A percentile compares a stretch with the other conserved stretches of the same genome.
These are phyloP conservation scores for Echinosophora koreensis DNA, from an alignment of 306 rosid species.

Conservation along the genomic window DNA sequence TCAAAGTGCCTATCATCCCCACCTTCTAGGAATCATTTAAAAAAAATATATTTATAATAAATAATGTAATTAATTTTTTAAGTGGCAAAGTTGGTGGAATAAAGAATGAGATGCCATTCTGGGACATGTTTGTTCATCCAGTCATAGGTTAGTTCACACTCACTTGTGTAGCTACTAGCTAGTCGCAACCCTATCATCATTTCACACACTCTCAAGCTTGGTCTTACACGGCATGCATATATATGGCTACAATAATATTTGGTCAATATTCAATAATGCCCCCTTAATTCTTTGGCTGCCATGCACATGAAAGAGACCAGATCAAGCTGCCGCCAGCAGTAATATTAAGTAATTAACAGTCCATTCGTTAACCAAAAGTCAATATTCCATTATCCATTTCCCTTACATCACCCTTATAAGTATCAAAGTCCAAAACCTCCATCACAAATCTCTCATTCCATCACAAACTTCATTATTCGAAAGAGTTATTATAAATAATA, in stretches of 20 bases:
- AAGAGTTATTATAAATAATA: not conserved
- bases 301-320: not conserved
- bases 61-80: too few species aligned
- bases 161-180: too few species aligned
- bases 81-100: too few species aligned
- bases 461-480: not conserved
- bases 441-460: not conserved
- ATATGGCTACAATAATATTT: too few species aligned
- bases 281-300: not conserved
- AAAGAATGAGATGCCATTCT: too few species aligned
- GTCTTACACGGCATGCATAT: conserved; percentile 4
- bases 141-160: too few species aligned
- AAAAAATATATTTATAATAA: too few species aligned
- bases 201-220: too few species aligned
- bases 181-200: too few species aligned
- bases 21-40: too few species aligned
- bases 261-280: conserved; percentile 9
- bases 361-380: not conserved
- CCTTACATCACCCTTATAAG: not conserved
- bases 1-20: too few species aligned
- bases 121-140: too few species aligned
- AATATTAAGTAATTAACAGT: not conserved
- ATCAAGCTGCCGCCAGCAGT: not conserved
- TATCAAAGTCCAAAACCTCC: not conserved
- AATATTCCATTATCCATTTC: not conserved